Percentiles rank a stretch among this genome's conserved stretches.
These are phyloP conservation scores for Fraxinus latifolia DNA, from an alignment of 305 asterid species.

Conservation along the genomic window DNA sequence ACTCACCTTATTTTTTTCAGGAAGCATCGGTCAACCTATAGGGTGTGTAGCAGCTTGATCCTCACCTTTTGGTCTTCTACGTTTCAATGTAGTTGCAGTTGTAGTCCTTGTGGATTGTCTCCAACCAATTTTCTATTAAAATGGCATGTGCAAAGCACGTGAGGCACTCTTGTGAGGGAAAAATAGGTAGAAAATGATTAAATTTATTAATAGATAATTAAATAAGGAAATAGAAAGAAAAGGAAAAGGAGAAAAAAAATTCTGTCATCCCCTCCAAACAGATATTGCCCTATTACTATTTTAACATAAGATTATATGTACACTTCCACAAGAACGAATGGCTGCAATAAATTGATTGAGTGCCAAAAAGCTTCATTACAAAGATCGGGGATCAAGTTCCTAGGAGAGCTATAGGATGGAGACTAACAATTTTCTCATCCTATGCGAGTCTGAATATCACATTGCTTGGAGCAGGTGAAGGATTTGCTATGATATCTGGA, in stretches of 20 bases:
- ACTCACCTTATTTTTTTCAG: background rate
- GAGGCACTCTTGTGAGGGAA: background rate
- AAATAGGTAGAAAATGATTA: background rate
- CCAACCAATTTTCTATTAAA: background rate
- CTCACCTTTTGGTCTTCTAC: background rate
- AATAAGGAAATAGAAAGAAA: background rate
- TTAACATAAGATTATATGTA: background rate
- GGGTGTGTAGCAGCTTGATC: background rate
- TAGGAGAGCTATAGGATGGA: background rate
- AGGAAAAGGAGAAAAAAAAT: background rate
- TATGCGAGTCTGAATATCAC: background rate
- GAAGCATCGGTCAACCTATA: background rate
- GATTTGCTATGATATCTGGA: slow-evolving; percentile 96
- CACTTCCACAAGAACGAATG: background rate
- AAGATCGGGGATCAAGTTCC: background rate
- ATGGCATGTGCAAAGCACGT: background rate
- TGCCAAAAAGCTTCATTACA: background rate
- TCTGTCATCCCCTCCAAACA: background rate
- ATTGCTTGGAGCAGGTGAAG: slow-evolving; percentile 74
- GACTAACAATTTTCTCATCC: background rate
- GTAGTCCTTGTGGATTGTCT: background rate
- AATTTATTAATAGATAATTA: background rate
- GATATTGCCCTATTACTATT: background rate
- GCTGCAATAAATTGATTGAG: background rate
- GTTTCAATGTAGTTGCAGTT: background rate